Conservation (phyloP, 805 yeast species). For the Myxozyma geophila region DNA sequence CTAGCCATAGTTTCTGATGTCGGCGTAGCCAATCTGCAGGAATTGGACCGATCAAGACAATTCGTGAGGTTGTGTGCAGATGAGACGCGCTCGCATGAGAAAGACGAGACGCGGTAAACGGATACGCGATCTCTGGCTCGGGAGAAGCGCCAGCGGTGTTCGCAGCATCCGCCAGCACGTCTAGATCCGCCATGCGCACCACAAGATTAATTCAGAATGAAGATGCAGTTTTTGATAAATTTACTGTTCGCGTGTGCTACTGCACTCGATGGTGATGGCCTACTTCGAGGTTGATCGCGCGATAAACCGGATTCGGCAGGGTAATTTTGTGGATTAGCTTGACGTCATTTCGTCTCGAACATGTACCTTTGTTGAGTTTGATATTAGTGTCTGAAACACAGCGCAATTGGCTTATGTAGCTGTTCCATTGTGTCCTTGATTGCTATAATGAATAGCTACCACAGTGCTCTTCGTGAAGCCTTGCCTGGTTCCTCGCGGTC, state of each 20-base stretch:
- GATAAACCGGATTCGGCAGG: not conserved
- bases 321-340: not conserved
- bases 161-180: not conserved
- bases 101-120: slow-evolving; percentile 67
- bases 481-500: not conserved
- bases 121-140: slow-evolving; percentile 36
- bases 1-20: slow-evolving; percentile 36
- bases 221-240: not conserved
- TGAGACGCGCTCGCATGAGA: slow-evolving; percentile 56
- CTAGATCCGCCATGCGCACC: slow-evolving; percentile 1
- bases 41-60: slow-evolving; percentile 59
- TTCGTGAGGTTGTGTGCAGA: slow-evolving; percentile 54
- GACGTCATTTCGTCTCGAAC: not conserved
- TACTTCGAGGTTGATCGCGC: not conserved
- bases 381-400: not conserved
- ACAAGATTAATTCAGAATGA: not conserved
- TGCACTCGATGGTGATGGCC: not conserved
- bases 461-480: no score
- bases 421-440: no score
- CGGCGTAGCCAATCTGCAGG: slow-evolving; percentile 63
- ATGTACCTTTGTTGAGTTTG: not conserved
- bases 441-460: not conserved
- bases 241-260: not conserved
- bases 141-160: not conserved
- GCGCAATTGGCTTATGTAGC: not conserved